Base-by-base conservation (phyloP, 371 early-diverging fungal species). In the Mucor racemosus region DNA sequence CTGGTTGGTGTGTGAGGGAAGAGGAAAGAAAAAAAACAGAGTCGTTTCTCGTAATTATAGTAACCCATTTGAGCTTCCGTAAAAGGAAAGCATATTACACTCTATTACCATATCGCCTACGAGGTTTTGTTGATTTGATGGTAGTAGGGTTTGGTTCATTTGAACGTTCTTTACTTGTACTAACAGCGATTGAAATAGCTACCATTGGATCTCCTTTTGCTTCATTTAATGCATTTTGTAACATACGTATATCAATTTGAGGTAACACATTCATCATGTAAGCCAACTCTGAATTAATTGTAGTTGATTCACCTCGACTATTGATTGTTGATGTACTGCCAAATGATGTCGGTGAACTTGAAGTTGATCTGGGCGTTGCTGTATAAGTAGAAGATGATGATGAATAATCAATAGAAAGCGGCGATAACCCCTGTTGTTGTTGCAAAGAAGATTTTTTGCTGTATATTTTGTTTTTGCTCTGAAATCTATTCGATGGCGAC, bases 161-260 rank as follows among this genome's bases (percentile, higher is more conserved):
- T 9, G 31, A 53, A 4, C 53, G 31, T 14, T 53, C 42, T 57
- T 70, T 70, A 13, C 26, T 58, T 26, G 53, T 41, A 34, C 58
- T 60, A 2, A 72, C 64, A 21, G 68, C 74, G 19, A 70, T 56
- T 0, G 70, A 64, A 7, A 74, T 70, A 6, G 70, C 74, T 15
- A 60, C 33, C 60, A 69, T 67, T 0, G 74, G 59, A 33, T 74
- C 74, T 10, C 74, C 74, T 46, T 69, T 66, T 0, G 74, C 74
- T 54, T 74, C 70, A 26, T 67, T 55, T 21, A 74, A 44, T 6
- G 69, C 67, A 9, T 57, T 54, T 41, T 64, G 54, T 40, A 74
- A 58, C 5, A 62, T 58, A 34, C 48, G 19, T 13, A 61, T 44
- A 55, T 74, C 74, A 26, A 67, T 56, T 15, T 70, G 70, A 15